phyloP scores from a whole-genome alignment of 1,284 basidiomycete genomes.

The Tilletia walkeri region DNA sequence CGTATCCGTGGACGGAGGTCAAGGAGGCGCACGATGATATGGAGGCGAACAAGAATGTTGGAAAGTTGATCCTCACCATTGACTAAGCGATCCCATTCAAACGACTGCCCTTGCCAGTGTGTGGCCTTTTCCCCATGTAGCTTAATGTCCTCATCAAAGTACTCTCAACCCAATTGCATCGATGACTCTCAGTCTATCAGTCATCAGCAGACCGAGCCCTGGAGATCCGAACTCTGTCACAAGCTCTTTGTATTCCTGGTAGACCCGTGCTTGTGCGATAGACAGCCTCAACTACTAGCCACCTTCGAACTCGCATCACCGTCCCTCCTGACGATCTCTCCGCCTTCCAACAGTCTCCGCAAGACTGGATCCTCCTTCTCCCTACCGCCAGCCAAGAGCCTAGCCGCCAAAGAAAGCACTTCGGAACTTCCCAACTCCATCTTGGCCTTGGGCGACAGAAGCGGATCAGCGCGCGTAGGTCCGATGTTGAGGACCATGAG shows the following conservation, averaged over 20 bases:
- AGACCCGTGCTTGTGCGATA: no score
- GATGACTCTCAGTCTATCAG: no score
- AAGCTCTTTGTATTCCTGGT: no score
- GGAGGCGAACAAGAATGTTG: constrained; percentile 74
- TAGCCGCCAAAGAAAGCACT: constrained; percentile 36
- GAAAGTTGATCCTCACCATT: constrained; percentile 57
- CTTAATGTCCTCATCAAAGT: no score
- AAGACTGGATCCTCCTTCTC: constrained; percentile 35
- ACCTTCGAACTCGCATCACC: not conserved
- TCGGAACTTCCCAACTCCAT: constrained; percentile 48
- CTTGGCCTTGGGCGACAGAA: constrained; percentile 31
- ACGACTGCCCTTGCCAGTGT: no score
- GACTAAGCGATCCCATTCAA: constrained; percentile 16
- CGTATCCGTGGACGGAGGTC: constrained; percentile 80
- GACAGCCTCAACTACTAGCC: not conserved
- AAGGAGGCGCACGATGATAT: constrained; percentile 81
- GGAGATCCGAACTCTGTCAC: no score
- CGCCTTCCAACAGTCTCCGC: constrained; percentile 31
- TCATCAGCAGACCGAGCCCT: no score
- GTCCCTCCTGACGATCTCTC: constrained; percentile 24
- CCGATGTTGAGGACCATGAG: constrained; percentile 52
- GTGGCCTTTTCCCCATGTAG: no score
- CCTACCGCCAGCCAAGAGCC: constrained; percentile 21
- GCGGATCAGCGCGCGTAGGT: constrained; percentile 46
- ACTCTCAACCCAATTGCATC: no score